Conservation (phyloP, 2,329 filamentous ascomycete species). For the Claviceps maximensis region DNA sequence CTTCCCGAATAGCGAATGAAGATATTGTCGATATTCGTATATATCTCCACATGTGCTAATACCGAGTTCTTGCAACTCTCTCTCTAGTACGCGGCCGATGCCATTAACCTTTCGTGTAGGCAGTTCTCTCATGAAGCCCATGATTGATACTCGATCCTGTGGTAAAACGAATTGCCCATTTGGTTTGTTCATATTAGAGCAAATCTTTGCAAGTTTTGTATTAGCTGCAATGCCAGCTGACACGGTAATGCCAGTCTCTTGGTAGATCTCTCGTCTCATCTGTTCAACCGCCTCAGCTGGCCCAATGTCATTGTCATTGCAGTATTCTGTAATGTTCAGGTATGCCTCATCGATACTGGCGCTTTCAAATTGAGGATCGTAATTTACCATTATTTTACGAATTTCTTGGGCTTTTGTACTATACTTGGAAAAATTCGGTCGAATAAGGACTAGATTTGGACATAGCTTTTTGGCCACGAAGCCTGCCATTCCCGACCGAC, state of each 20-base stretch:
- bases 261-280: conserved; percentile 63
- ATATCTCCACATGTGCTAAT: conserved; percentile 84
- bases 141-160: conserved; percentile 58
- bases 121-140: conserved; percentile 74
- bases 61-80: conserved; percentile 77
- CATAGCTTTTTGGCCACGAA: conserved; percentile 94
- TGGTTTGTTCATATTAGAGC: conserved; percentile 90
- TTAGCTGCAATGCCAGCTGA: conserved; percentile 93
- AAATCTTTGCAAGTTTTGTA: conserved; percentile 86
- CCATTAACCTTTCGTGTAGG: conserved; percentile 88
- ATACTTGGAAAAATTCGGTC: conserved; percentile 84
- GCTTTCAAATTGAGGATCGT: conserved; percentile 83
- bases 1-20: conserved; percentile 73
- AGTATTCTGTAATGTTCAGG: conserved; percentile 85
- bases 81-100: conserved; percentile 84
- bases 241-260: conserved; percentile 70
- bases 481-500: conserved; percentile 86
- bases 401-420: conserved; percentile 80
- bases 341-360: conserved; percentile 96
- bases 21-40: conserved; percentile 57
- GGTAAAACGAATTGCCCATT: conserved; percentile 78
- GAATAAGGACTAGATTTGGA: conserved; percentile 68
- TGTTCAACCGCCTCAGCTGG: conserved; percentile 65
- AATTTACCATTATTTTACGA: conserved; percentile 66
- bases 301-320: conserved; percentile 49